These are phyloP conservation scores for Penicillium soppii DNA, from an alignment of 495 filamentous ascomycete species.

Conservation along the genomic window DNA sequence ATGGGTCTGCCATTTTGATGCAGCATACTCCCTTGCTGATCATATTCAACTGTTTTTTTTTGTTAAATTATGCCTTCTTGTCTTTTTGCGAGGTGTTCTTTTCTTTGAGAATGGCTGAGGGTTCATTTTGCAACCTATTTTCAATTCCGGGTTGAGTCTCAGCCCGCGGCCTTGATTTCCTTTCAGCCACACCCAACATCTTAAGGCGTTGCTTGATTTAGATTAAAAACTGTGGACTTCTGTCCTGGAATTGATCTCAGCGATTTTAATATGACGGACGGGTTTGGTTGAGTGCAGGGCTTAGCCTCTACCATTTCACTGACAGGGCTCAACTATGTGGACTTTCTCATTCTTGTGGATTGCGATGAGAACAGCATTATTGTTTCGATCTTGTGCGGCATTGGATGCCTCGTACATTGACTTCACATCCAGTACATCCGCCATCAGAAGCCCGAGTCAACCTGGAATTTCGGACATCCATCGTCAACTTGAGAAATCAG, in stretches of 20 bases:
- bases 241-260: not conserved
- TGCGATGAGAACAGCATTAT: not conserved
- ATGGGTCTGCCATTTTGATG: not conserved
- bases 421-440: not conserved
- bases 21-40: not conserved
- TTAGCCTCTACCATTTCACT: constrained; percentile 4
- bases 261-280: not conserved
- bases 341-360: not conserved
- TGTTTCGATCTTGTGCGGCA: not conserved
- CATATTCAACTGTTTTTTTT: not conserved
- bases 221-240: not conserved
- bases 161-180: not conserved
- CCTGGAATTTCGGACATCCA: not conserved
- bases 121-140: constrained; percentile 7
- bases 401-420: constrained; percentile 7
- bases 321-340: not conserved
- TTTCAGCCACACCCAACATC: not conserved
- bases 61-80: not conserved
- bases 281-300: not conserved
- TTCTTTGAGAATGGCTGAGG: not conserved
- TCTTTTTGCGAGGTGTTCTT: not conserved
- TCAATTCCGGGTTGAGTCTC: constrained; percentile 6
- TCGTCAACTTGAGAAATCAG: not conserved
- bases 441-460: not conserved
- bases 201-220: constrained; percentile 2